These are phyloP conservation scores for Zygnema cylindricum DNA, from an alignment of 139 green algal species.

Conservation along the genomic window DNA sequence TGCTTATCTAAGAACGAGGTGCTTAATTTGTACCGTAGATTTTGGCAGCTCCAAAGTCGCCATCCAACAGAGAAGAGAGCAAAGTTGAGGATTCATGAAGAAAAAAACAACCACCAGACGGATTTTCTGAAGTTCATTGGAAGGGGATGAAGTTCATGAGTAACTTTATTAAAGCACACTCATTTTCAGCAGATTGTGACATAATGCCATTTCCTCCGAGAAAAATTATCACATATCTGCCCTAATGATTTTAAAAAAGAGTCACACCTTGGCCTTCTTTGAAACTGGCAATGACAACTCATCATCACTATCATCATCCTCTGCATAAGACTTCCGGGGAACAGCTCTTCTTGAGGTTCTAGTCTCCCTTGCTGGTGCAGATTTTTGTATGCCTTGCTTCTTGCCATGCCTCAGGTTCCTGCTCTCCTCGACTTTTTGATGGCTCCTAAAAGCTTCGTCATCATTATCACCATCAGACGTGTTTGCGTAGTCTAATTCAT, in stretches of 20 bases:
- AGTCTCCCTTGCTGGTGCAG: conserved; percentile 26
- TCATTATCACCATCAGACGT: background rate
- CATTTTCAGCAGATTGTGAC: no score
- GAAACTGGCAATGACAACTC: conserved; percentile 11
- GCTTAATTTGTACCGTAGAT: no score
- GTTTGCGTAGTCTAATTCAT: conserved; percentile 8
- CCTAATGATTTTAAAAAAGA: no score
- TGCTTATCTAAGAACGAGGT: background rate
- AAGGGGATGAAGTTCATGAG: conserved; percentile 56
- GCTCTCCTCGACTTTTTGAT: background rate
- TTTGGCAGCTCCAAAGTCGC: no score
- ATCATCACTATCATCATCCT: conserved; percentile 59
- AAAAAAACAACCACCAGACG: background rate
- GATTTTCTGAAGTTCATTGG: background rate
- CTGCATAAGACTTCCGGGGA: conserved; percentile 54
- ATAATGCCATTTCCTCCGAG: no score
- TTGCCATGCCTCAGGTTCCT: conserved; percentile 1
- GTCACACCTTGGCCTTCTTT: conserved; percentile 36
- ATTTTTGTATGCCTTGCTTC: background rate
- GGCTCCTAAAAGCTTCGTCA: background rate
- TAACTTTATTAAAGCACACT: conserved; percentile 31
- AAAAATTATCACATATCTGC: no score
- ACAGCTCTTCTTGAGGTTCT: conserved; percentile 35
- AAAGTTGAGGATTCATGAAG: no score
- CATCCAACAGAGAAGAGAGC: no score